Evolutionary conservation across 345 rosid species (phyloP).

Genomic region (Physaria fendleri): DNA sequence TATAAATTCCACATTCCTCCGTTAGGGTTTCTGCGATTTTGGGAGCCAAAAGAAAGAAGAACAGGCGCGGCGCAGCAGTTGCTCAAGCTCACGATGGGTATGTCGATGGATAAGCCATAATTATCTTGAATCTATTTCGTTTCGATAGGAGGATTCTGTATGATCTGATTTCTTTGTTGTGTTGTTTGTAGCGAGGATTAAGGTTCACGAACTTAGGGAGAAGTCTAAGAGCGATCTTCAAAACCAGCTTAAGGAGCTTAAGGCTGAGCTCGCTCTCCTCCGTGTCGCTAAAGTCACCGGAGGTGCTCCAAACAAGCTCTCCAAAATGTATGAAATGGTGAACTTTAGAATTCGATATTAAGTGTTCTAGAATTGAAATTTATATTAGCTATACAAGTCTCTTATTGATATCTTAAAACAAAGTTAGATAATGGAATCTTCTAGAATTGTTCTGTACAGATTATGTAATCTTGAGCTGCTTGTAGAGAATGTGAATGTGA

Average conservation of each 20-base stretch:
- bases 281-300: constrained; percentile 66
- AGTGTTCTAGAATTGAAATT: background rate
- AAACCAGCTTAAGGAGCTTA: constrained; percentile 42
- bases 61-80: constrained; percentile 15
- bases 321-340: constrained; percentile 46
- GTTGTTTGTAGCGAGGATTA: constrained; percentile 36
- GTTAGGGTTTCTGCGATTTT: too few relatives aligned
- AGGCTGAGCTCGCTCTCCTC: constrained; percentile 56
- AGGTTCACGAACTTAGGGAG: constrained; percentile 54
- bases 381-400: background rate
- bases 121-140: background rate
- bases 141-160: background rate
- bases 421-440: too few relatives aligned
- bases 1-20: too few relatives aligned
- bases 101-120: background rate
- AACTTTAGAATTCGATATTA: background rate
- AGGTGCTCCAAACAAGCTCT: constrained; percentile 64
- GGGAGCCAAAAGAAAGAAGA: too few relatives aligned
- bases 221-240: constrained; percentile 44
- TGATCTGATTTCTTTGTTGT: background rate
- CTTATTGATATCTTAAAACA: too few relatives aligned
- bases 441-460: too few relatives aligned
- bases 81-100: constrained; percentile 22
- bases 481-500: too few relatives aligned
- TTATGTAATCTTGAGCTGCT: too few relatives aligned